These are phyloP conservation scores for Penicilliopsis zonata DNA, from an alignment of 495 filamentous ascomycete species.

Conservation along the genomic window DNA sequence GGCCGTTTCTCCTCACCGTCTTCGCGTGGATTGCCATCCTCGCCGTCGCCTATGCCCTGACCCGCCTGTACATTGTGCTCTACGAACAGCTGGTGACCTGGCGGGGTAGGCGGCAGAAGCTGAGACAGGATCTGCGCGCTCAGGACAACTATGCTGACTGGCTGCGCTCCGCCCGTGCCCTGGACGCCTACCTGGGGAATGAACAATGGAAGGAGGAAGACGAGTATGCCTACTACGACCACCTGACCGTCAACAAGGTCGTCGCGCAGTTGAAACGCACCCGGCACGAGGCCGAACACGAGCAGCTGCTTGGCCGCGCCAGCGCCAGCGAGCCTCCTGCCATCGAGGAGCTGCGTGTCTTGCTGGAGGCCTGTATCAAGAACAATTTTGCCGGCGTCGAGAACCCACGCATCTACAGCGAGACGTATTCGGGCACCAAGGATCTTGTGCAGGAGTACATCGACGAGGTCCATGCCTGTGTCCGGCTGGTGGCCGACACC, in stretches of 20 bases:
- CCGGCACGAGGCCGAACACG: conserved; percentile 44
- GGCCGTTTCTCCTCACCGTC: conserved; percentile 75
- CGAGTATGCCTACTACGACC: conserved; percentile 92
- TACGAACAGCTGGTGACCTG: conserved; percentile 61
- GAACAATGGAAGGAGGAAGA: conserved; percentile 77
- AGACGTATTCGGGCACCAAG: conserved; percentile 95
- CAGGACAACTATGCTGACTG: conserved; percentile 71
- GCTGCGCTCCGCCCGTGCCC: conserved; percentile 59
- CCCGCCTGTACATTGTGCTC: conserved; percentile 75
- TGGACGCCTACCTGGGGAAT: conserved; percentile 76
- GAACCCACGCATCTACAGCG: conserved; percentile 83
- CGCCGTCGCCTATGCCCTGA: conserved; percentile 59
- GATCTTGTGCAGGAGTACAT: conserved; percentile 79
- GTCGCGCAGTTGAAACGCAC: conserved; percentile 57
- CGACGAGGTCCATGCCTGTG: conserved; percentile 54
- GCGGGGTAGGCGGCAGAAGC: conserved; percentile 53
- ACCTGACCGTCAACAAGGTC: conserved; percentile 64
- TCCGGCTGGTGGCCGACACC: conserved; percentile 56
- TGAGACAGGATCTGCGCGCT: conserved; percentile 56
- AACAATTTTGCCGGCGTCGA: conserved; percentile 96
- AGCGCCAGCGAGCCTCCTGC: conserved; percentile 28
- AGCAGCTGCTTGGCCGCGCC: conserved; percentile 11
- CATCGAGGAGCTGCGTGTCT: conserved; percentile 56
- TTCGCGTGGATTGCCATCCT: conserved; percentile 65
- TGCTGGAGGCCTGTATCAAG: conserved; percentile 88